These are phyloP conservation scores for Zygotorulaspora chibaensis DNA, from an alignment of 805 yeast genomes.

Conservation along the genomic window DNA sequence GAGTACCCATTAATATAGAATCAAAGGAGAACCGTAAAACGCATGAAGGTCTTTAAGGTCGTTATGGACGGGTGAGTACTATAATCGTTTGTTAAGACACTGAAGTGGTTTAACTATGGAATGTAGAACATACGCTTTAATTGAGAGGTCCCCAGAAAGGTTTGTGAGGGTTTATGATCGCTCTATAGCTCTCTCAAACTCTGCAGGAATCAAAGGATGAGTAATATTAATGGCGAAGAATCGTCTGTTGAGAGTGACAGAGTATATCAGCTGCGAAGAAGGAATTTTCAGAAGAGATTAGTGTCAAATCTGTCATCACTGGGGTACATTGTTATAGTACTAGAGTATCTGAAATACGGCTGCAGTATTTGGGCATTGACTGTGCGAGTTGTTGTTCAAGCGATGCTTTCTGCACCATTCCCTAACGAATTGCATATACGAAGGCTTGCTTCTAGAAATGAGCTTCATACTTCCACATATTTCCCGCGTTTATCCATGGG, in stretches of 20 bases:
- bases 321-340: conserved; percentile 24
- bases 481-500: conserved; percentile 9
- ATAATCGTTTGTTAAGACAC: too few species aligned
- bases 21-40: too few species aligned
- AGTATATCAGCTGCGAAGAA: conserved; percentile 24
- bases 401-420: conserved; percentile 41
- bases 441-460: conserved; percentile 18
- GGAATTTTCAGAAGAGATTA: conserved; percentile 24
- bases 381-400: conserved; percentile 37
- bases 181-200: too few species aligned
- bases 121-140: too few species aligned
- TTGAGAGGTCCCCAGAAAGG: too few species aligned
- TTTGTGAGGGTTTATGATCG: too few species aligned
- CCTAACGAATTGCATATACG: conserved; percentile 32
- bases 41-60: too few species aligned
- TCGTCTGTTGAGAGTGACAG: conserved; percentile 7
- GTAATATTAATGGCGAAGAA: background rate
- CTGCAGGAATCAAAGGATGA: background rate
- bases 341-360: conserved; percentile 30
- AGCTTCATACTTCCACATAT: conserved; percentile 8
- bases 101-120: too few species aligned
- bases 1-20: too few species aligned
- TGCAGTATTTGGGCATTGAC: conserved; percentile 25
- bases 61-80: too few species aligned
- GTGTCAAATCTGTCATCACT: conserved; percentile 18